Evolutionary conservation across 768 basidiomycete species (phyloP).

Genomic region (Pisolithus sp.): DNA sequence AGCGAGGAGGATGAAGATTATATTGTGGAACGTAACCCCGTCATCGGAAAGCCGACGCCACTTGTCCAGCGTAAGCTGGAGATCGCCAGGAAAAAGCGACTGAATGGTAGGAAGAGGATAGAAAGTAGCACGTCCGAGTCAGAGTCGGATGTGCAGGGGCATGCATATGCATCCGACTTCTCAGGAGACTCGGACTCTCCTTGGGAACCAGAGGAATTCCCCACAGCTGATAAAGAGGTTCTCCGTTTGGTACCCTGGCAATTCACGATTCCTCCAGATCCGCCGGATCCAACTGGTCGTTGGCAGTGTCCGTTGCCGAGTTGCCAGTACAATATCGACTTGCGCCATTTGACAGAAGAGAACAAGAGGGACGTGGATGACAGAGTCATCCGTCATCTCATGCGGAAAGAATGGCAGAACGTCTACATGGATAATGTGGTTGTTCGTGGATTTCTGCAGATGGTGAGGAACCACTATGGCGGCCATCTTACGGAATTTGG

Average conservation of each 20-base stretch:
- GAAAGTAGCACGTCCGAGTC: conserved; percentile 13
- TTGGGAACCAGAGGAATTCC: conserved; percentile 30
- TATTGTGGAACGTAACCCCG: conserved; percentile 19
- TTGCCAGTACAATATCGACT: conserved; percentile 42
- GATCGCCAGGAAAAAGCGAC: conserved; percentile 7
- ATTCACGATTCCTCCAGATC: conserved; percentile 30
- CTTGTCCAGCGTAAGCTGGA: conserved; percentile 16
- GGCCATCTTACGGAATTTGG: conserved; percentile 18
- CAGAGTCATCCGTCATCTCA: conserved; percentile 19
- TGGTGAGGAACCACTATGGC: conserved; percentile 23
- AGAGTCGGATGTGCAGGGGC: conserved; percentile 19
- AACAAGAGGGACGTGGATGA: conserved; percentile 21
- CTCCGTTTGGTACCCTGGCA: conserved; percentile 30
- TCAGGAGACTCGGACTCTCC: conserved; percentile 42
- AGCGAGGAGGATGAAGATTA: not conserved
- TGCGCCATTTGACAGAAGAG: conserved; percentile 35
- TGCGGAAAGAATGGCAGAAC: conserved; percentile 31
- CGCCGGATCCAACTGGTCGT: conserved; percentile 37
- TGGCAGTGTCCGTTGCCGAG: conserved; percentile 46
- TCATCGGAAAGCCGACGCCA: conserved; percentile 21
- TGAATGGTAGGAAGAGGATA: not conserved
- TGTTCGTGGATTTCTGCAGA: conserved; percentile 16
- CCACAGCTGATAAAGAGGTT: conserved; percentile 18
- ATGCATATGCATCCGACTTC: conserved; percentile 52
- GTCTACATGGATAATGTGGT: conserved; percentile 25